phyloP scores from a whole-genome alignment of 1,284 basidiomycete genomes.

The Leccinum brunneo-olivaceum region DNA sequence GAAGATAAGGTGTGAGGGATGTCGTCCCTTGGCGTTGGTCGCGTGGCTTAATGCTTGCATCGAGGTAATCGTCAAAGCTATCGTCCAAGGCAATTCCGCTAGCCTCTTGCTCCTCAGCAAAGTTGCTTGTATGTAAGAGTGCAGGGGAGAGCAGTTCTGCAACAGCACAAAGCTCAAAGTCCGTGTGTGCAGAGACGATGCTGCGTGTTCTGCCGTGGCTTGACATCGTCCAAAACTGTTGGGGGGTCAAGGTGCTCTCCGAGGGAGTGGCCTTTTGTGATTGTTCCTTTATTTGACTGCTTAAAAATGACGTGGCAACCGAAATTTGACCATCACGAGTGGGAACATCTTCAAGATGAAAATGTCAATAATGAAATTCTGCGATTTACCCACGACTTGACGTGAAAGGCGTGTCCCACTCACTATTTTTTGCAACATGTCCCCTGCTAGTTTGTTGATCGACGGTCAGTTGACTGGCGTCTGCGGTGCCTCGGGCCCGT shows the following conservation, averaged over 20 bases:
- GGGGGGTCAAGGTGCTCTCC: conserved; percentile 21
- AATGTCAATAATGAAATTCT: conserved; percentile 23
- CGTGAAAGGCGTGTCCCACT: conserved; percentile 21
- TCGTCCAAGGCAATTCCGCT: conserved; percentile 25
- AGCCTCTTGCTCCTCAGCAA: conserved; percentile 28
- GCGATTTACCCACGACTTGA: conserved; percentile 18
- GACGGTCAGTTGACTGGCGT: conserved; percentile 22
- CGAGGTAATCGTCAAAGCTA: conserved; percentile 25
- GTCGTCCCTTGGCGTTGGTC: conserved; percentile 7
- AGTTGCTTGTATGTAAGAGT: conserved; percentile 19
- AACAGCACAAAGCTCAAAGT: conserved; percentile 33
- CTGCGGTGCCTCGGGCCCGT: conserved; percentile 44
- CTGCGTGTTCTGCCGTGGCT: conserved; percentile 25
- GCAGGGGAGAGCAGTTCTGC: conserved; percentile 33
- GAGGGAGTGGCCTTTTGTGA: conserved; percentile 24
- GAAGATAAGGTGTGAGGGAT: conserved; percentile 17
- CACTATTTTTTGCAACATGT: conserved; percentile 22
- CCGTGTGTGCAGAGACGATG: conserved; percentile 32
- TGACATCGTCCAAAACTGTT: conserved; percentile 15
- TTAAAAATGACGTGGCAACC: conserved; percentile 9
- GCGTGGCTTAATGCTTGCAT: conserved; percentile 14
- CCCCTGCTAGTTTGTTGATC: conserved; percentile 24
- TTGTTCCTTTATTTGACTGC: conserved; percentile 11
- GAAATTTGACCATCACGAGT: conserved; percentile 17
- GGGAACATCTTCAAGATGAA: conserved; percentile 18